Percentiles rank a stretch among this genome's conserved stretches.
phyloP scores from a whole-genome alignment of 768 basidiomycete genomes.

The Boletus patriciae region DNA sequence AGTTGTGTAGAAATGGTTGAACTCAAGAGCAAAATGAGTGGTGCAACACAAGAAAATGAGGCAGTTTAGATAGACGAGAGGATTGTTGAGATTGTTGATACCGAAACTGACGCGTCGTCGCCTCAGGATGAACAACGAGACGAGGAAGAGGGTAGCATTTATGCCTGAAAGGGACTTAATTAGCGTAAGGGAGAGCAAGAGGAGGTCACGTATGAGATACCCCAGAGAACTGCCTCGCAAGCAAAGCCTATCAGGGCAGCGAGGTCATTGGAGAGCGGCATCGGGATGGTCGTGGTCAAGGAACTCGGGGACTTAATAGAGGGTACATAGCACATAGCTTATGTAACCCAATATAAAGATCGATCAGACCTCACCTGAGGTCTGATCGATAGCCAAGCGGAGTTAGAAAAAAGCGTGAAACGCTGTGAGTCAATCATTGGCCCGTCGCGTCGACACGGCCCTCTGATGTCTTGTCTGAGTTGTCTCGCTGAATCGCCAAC shows the following conservation, averaged over 20 bases:
- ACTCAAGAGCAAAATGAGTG: slow-evolving; percentile 35
- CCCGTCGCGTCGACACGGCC: too few species aligned
- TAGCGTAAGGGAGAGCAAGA: not conserved
- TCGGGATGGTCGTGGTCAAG: slow-evolving; percentile 2
- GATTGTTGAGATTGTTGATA: slow-evolving; percentile 15
- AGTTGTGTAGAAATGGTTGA: slow-evolving; percentile 35
- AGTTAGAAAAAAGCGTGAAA: too few species aligned
- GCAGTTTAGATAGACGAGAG: slow-evolving; percentile 30
- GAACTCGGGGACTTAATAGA: too few species aligned
- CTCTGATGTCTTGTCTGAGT: too few species aligned
- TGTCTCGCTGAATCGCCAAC: too few species aligned
- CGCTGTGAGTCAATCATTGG: too few species aligned
- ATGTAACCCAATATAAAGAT: too few species aligned
- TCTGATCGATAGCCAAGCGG: too few species aligned
- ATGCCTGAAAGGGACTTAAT: slow-evolving; percentile 7
- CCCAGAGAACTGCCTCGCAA: slow-evolving; percentile 39
- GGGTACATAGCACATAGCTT: too few species aligned
- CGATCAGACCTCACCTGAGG: too few species aligned
- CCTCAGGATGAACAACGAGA: slow-evolving; percentile 27
- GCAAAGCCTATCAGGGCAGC: slow-evolving; percentile 39
- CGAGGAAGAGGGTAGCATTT: slow-evolving; percentile 31
- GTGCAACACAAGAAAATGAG: slow-evolving; percentile 37
- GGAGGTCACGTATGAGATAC: slow-evolving; percentile 14
- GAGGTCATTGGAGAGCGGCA: slow-evolving; percentile 33
- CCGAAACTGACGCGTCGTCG: slow-evolving; percentile 1